Evolutionary conservation across 2,329 filamentous ascomycete genomes (phyloP).

Genomic region (Xylaria sp.): DNA sequence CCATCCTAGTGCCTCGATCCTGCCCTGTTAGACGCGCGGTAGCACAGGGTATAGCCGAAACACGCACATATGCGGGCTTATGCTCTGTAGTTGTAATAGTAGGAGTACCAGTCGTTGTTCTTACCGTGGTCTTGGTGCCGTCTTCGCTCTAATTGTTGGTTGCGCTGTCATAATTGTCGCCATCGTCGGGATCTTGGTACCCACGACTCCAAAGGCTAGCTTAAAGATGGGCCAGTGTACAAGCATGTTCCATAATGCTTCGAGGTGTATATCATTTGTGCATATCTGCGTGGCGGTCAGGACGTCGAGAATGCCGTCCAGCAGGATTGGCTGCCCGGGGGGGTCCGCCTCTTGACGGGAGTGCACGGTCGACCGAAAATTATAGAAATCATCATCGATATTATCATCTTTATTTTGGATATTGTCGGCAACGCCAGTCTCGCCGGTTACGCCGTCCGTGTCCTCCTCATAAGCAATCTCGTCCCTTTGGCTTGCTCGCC

Average conservation of each 20-base stretch:
- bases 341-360: neutral
- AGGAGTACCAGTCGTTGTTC: no score
- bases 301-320: conserved; percentile 1
- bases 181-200: neutral
- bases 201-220: conserved; percentile 1
- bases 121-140: neutral
- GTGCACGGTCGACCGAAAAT: neutral
- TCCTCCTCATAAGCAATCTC: neutral
- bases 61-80: neutral
- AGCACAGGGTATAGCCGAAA: conserved; percentile 1
- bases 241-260: conserved; percentile 10
- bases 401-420: neutral
- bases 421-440: no score
- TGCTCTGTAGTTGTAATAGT: no score
- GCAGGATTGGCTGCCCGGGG: neutral
- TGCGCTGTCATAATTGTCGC: neutral
- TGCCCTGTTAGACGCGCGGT: neutral
- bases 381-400: neutral
- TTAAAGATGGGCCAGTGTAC: conserved; percentile 12
- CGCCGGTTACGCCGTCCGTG: neutral
- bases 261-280: neutral
- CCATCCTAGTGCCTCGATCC: neutral
- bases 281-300: neutral
- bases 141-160: no score
- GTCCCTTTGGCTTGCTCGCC: neutral